These are phyloP conservation scores for Tribonema minus DNA, from an alignment of 108 stramenopile genomes.

Conservation along the genomic window DNA sequence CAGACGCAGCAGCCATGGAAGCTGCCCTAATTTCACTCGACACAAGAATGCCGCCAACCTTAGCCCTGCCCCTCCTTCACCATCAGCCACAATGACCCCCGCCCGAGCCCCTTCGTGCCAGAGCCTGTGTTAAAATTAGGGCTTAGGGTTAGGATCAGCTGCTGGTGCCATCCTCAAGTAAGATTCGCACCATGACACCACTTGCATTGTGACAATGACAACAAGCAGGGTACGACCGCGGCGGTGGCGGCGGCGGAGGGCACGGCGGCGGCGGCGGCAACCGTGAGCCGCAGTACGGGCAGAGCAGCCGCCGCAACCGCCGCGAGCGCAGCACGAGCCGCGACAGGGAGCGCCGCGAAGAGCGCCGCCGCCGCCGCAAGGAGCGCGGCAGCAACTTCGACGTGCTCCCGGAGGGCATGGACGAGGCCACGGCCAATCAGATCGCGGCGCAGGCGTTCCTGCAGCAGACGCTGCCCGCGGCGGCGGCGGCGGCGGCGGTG, in stretches of 20 bases:
- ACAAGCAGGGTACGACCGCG: background rate
- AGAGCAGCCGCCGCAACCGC: background rate
- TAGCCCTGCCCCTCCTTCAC: background rate
- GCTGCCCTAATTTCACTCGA: too few relatives aligned
- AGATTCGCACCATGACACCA: too few relatives aligned
- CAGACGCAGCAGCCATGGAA: background rate
- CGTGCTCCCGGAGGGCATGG: conserved; percentile 40
- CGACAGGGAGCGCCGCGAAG: conserved; percentile 46
- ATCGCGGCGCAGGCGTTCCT: conserved; percentile 42
- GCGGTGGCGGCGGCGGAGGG: background rate
- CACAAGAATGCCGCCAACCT: too few relatives aligned
- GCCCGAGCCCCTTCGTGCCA: too few relatives aligned
- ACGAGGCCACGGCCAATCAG: conserved; percentile 38
- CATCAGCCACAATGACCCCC: background rate
- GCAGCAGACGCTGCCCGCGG: conserved; percentile 29
- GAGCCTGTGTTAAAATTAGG: too few relatives aligned
- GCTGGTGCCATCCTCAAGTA: too few relatives aligned
- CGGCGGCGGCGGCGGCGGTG: conserved; percentile 42
- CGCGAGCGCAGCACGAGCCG: background rate
- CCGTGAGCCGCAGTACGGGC: background rate
- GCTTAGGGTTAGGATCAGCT: too few relatives aligned
- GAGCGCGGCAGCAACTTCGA: conserved; percentile 26
- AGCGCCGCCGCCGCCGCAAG: conserved; percentile 36
- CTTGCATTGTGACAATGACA: too few relatives aligned
- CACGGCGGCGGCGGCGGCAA: background rate